Percentiles rank a stretch among this genome's conserved stretches.
These are phyloP conservation scores for Nasturtium officinale DNA, from an alignment of 345 rosid genomes.

Conservation along the genomic window DNA sequence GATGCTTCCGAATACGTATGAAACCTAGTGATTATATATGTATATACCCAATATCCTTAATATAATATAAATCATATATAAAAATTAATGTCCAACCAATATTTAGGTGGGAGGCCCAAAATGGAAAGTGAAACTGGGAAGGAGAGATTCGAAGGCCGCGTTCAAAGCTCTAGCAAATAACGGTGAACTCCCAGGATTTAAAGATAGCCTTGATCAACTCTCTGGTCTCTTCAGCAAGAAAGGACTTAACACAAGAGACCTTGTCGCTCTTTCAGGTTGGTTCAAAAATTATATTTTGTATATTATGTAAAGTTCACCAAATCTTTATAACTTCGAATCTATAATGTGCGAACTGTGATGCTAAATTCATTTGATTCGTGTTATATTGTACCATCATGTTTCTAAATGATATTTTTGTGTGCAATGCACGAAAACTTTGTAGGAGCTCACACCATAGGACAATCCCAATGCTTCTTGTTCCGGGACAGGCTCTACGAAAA, in stretches of 20 bases:
- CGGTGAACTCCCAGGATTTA: constrained; percentile 32
- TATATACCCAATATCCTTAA: neutral
- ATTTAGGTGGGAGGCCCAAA: constrained; percentile 53
- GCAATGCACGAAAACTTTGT: neutral
- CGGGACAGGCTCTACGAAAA: constrained; percentile 48
- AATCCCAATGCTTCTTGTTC: constrained; percentile 55
- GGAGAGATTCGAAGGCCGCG: constrained; percentile 48
- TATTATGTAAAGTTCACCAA: neutral
- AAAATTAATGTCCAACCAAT: neutral
- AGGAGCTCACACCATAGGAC: constrained; percentile 57
- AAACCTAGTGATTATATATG: neutral
- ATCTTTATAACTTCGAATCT: neutral
- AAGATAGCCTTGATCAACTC: constrained; percentile 21
- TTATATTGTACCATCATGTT: neutral
- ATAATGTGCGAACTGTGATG: neutral
- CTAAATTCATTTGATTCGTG: neutral
- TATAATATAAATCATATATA: neutral
- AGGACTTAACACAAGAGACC: constrained; percentile 45
- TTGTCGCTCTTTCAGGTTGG: constrained; percentile 43
- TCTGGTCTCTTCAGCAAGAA: constrained; percentile 29
- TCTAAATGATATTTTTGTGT: neutral
- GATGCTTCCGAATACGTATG: constrained; percentile 49
- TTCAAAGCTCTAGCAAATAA: constrained; percentile 26
- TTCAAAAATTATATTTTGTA: neutral
- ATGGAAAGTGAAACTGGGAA: constrained; percentile 49